A percentile compares a stretch with the other conserved stretches of the same genome.
phyloP scores from a whole-genome alignment of 2,329 filamentous ascomycete genomes.

The Hypoxylon sp. region DNA sequence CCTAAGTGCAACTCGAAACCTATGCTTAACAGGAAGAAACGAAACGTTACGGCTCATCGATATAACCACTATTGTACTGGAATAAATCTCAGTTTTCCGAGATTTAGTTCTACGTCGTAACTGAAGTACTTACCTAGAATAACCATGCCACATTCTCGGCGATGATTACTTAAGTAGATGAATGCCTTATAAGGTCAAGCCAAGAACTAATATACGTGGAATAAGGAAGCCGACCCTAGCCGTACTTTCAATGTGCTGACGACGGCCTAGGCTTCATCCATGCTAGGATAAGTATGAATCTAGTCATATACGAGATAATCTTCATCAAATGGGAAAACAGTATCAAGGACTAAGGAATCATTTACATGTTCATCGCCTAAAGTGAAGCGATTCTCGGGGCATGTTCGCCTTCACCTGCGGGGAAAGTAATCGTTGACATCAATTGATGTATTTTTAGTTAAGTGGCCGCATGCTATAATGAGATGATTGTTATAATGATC shows the following conservation, averaged over 20 bases:
- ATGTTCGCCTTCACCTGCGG: too few species aligned
- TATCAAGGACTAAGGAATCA: background rate
- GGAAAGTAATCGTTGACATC: background rate
- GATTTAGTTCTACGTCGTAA: background rate
- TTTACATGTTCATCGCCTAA: background rate
- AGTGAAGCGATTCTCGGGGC: background rate
- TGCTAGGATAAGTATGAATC: background rate
- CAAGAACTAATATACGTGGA: constrained; percentile 6
- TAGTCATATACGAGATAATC: background rate
- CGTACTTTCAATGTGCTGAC: background rate
- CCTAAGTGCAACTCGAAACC: constrained; percentile 5
- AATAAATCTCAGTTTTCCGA: background rate
- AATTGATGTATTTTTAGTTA: background rate
- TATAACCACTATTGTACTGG: constrained; percentile 2
- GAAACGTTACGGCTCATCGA: constrained; percentile 35
- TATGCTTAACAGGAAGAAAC: background rate
- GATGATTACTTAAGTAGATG: background rate
- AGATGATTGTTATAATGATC: background rate
- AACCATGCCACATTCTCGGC: background rate
- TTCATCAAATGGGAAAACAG: background rate
- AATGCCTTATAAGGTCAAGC: constrained; percentile 7
- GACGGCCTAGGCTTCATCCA: background rate
- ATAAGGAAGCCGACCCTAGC: background rate
- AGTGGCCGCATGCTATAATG: background rate
- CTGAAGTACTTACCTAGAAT: background rate